These are phyloP conservation scores for Podaxis rugospora DNA, from an alignment of 768 basidiomycete genomes.

Conservation along the genomic window DNA sequence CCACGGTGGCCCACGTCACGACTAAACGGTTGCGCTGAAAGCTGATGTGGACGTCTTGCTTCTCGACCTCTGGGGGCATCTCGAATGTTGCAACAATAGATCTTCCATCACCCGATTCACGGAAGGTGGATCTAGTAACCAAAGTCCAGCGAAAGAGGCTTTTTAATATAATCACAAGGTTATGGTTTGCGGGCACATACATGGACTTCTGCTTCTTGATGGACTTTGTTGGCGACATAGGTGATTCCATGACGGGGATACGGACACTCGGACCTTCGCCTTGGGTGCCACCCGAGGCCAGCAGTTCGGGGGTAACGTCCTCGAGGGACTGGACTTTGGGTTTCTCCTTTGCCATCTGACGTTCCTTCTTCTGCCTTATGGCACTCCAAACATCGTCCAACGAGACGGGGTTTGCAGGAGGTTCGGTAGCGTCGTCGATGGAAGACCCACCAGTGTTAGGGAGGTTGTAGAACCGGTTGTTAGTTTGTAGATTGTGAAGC, in stretches of 20 bases:
- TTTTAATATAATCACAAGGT: slow-evolving; percentile 8
- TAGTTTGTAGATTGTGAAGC: background rate
- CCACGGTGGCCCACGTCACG: slow-evolving; percentile 62
- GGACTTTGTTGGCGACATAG: slow-evolving; percentile 35
- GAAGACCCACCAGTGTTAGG: slow-evolving; percentile 36
- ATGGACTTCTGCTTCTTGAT: slow-evolving; percentile 61
- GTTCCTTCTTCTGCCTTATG: slow-evolving; percentile 61
- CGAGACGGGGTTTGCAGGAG: slow-evolving; percentile 34
- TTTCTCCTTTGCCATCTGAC: slow-evolving; percentile 61
- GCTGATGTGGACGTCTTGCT: slow-evolving; percentile 73
- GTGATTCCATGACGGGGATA: slow-evolving; percentile 34
- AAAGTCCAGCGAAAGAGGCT: slow-evolving; percentile 12
- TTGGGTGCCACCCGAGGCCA: slow-evolving; percentile 14
- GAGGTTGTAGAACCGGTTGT: slow-evolving; percentile 27
- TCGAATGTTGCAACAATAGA: slow-evolving; percentile 71
- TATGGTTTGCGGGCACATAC: slow-evolving; percentile 32
- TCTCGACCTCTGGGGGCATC: slow-evolving; percentile 58
- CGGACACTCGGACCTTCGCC: slow-evolving; percentile 31
- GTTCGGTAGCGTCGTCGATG: slow-evolving; percentile 37
- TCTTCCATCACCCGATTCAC: slow-evolving; percentile 67
- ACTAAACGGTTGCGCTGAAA: slow-evolving; percentile 60
- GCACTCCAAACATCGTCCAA: slow-evolving; percentile 64
- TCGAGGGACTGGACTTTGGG: slow-evolving; percentile 71
- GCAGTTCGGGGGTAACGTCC: slow-evolving; percentile 32
- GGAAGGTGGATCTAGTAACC: slow-evolving; percentile 54